These are phyloP conservation scores for Colletotrichum graminicola DNA, from an alignment of 2,329 filamentous ascomycete genomes.

Conservation along the genomic window DNA sequence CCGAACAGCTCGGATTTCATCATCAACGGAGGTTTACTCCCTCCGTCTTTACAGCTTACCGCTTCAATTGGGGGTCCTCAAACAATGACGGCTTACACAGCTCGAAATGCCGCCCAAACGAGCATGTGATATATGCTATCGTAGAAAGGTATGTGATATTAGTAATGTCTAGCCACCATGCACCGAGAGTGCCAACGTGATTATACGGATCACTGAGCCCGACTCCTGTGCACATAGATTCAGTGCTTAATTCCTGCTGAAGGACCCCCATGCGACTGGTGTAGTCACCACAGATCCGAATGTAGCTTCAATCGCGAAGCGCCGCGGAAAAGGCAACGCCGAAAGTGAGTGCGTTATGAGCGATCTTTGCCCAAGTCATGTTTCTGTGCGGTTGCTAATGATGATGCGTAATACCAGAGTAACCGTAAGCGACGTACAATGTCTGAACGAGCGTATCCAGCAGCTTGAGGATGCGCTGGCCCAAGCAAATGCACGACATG, in stretches of 20 bases:
- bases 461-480: slow-evolving; percentile 17
- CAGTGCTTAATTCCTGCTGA: slow-evolving; percentile 21
- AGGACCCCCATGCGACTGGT: slow-evolving; percentile 29
- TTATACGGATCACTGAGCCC: not conserved
- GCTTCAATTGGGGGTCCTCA: not conserved
- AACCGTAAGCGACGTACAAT: slow-evolving; percentile 8
- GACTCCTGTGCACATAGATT: slow-evolving; percentile 5
- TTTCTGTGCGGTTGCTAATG: not conserved
- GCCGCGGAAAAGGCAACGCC: not conserved
- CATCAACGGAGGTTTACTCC: not conserved
- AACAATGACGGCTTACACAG: not conserved
- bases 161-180: accelerated
- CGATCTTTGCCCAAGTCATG: accelerated
- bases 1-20: not conserved
- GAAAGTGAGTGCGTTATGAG: not conserved
- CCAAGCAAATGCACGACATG: not conserved
- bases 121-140: slow-evolving; percentile 31
- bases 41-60: not conserved
- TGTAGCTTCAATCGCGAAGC: slow-evolving; percentile 17
- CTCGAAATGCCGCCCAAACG: slow-evolving; percentile 27
- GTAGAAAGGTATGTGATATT: not conserved
- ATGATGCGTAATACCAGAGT: not conserved
- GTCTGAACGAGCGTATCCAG: slow-evolving; percentile 21
- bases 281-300: slow-evolving; percentile 20
- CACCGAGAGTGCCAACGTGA: too few relatives aligned